These are phyloP conservation scores for Moniliella sp. DNA, from an alignment of 1,284 basidiomycete genomes.

Conservation along the genomic window DNA sequence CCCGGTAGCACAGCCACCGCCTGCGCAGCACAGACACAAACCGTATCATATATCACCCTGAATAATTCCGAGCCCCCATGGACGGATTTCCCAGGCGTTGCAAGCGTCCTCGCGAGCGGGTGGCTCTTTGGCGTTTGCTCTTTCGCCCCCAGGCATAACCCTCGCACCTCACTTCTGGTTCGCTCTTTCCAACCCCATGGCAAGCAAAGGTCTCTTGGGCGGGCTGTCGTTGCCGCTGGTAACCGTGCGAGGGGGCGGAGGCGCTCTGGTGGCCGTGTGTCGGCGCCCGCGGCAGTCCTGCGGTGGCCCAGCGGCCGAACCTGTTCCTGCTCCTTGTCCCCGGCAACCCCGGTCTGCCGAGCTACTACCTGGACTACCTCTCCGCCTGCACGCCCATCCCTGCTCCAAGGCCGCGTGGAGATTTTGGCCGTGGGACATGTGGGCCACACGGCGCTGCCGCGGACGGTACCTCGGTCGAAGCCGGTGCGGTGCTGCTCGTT, in stretches of 20 bases:
- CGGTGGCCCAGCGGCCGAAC: constrained; percentile 4
- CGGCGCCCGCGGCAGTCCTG: too few relatives aligned
- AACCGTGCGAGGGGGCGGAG: constrained; percentile 8
- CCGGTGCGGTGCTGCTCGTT: too few relatives aligned
- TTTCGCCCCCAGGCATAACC: too few relatives aligned
- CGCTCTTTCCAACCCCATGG: not conserved
- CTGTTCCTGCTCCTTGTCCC: constrained; percentile 17
- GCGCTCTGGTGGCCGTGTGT: constrained; percentile 10
- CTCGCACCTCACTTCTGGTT: too few relatives aligned
- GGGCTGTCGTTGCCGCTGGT: constrained; percentile 4
- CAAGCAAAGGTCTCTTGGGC: not conserved
- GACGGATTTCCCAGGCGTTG: too few relatives aligned
- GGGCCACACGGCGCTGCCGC: constrained; percentile 11
- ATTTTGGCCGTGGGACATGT: constrained; percentile 14
- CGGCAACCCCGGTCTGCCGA: constrained; percentile 15
- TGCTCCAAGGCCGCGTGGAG: constrained; percentile 6
- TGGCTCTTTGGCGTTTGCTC: too few relatives aligned
- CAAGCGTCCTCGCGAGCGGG: too few relatives aligned
- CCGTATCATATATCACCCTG: too few relatives aligned
- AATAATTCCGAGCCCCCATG: too few relatives aligned
- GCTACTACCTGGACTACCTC: constrained; percentile 16
- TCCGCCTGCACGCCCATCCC: constrained; percentile 2
- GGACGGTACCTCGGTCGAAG: too few relatives aligned
- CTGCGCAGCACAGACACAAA: too few relatives aligned
- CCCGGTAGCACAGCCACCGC: too few relatives aligned